Percentiles rank a stretch among this genome's conserved stretches.
phyloP scores from a whole-genome alignment of 257 asterid species.

The Schizonepeta tenuifolia region DNA sequence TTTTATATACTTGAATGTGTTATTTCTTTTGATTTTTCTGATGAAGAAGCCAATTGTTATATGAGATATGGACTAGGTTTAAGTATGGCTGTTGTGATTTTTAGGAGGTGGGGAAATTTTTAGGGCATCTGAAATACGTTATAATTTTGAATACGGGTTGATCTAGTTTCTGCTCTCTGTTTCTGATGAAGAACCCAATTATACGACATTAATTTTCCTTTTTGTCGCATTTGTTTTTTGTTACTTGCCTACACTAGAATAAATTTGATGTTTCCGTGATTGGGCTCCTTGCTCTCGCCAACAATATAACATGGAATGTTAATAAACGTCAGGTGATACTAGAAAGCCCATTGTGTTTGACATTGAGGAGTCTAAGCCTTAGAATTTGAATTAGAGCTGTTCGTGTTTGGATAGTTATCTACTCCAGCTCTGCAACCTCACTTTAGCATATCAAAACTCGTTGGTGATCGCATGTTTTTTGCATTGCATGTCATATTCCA shows the following conservation, averaged over 20 bases:
- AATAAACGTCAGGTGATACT: no score
- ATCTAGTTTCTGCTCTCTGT: not conserved
- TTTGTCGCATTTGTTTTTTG: not conserved
- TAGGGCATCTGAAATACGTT: not conserved
- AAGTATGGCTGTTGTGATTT: not conserved
- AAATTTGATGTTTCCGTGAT: not conserved
- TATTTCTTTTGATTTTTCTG: not conserved
- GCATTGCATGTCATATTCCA: not conserved
- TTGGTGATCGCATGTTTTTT: not conserved
- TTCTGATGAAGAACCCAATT: not conserved
- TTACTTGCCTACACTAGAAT: not conserved
- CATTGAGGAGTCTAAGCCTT: not conserved
- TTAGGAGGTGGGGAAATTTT: not conserved
- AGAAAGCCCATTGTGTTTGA: not conserved
- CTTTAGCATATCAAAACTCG: no score
- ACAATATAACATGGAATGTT: no score
- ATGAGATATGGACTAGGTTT: not conserved
- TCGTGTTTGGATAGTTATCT: not conserved
- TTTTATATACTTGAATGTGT: not conserved
- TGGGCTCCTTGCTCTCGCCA: no score
- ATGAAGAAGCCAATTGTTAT: not conserved
- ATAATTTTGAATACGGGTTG: not conserved
- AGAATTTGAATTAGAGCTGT: constrained; percentile 14
- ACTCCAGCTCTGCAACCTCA: not conserved
- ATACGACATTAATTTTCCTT: no score